Percentiles rank a stretch among this genome's conserved stretches.
Conservation (phyloP, 208 protist genomes). For the Trypanosoma platydactyli region DNA sequence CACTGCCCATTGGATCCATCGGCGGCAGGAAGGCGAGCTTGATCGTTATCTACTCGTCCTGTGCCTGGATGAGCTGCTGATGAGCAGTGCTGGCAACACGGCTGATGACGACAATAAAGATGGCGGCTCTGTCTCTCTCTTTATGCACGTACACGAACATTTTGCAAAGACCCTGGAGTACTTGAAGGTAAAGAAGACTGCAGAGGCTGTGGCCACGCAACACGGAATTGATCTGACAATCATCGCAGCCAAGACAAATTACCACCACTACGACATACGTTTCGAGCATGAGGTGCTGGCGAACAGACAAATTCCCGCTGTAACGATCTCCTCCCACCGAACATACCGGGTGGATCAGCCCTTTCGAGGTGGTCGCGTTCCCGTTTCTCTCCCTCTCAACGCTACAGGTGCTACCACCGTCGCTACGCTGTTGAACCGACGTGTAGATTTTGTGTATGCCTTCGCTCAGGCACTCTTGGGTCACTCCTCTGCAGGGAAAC, state of each 20-base stretch:
- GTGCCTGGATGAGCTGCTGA: constrained; percentile 76
- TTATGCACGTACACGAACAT: constrained; percentile 77
- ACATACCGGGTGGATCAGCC: constrained; percentile 58
- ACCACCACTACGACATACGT: constrained; percentile 78
- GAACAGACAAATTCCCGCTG: constrained; percentile 58
- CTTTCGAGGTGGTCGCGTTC: constrained; percentile 45
- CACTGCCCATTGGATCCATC: constrained; percentile 53
- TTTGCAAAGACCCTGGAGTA: constrained; percentile 55
- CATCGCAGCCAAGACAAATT: constrained; percentile 66
- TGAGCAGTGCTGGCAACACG: constrained; percentile 1
- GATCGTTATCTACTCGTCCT: constrained; percentile 56
- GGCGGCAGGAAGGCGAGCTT: constrained; percentile 44
- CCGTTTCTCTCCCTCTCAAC: constrained; percentile 23
- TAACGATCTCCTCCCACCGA: constrained; percentile 71
- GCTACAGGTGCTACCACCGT: constrained; percentile 23
- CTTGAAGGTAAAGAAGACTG: constrained; percentile 44
- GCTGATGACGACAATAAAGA: constrained; percentile 19
- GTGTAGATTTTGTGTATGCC: constrained; percentile 65
- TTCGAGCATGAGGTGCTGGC: constrained; percentile 89
- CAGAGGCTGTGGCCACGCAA: constrained; percentile 37
- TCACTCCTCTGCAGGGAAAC: constrained; percentile 2
- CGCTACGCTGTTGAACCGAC: constrained; percentile 29
- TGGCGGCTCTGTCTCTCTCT: constrained; percentile 32
- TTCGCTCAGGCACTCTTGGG: constrained; percentile 46
- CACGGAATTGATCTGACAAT: constrained; percentile 55